Conservation (phyloP, 1,284 basidiomycete genomes). For the Schizophyllum amplum region DNA sequence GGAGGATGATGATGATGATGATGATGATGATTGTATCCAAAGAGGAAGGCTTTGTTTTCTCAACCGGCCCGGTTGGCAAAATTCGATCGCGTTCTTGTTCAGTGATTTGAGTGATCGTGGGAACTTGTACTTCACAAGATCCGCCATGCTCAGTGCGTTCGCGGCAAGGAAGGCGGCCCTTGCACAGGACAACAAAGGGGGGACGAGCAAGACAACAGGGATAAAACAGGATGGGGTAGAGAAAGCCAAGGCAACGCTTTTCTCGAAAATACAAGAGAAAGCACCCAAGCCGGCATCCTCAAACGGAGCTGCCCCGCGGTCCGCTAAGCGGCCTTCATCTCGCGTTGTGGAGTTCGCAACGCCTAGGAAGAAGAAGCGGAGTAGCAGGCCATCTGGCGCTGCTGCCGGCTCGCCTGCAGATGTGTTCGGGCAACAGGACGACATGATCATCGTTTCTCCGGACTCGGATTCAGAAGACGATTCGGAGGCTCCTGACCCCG, state of each 20-base stretch:
- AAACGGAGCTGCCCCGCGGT: not conserved
- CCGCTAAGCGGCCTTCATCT: not conserved
- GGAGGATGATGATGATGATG: not conserved
- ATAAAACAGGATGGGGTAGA: conserved; percentile 9
- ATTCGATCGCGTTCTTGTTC: not conserved
- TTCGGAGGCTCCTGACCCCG: conserved; percentile 24
- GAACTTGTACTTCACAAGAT: not conserved
- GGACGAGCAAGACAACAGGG: conserved; percentile 20
- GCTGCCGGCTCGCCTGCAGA: conserved; percentile 19
- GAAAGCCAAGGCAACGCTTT: conserved; percentile 19
- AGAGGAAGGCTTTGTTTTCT: not conserved
- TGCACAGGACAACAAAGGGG: conserved; percentile 17
- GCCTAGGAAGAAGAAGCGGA: conserved; percentile 22
- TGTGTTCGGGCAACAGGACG: conserved; percentile 26
- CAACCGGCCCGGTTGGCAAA: not conserved
- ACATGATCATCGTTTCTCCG: conserved; percentile 25
- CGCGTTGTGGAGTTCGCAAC: conserved; percentile 1
- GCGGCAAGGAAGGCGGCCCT: conserved; percentile 51
- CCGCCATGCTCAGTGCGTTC: conserved; percentile 48
- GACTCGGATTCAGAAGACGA: conserved; percentile 26
- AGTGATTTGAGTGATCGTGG: not conserved
- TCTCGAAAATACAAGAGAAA: conserved; percentile 11
- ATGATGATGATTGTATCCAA: not conserved
- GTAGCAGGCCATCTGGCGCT: conserved; percentile 15
- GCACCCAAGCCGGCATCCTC: not conserved